Base-by-base conservation (phyloP, 1,284 basidiomycete genomes). In the Puccinia coronata region DNA sequence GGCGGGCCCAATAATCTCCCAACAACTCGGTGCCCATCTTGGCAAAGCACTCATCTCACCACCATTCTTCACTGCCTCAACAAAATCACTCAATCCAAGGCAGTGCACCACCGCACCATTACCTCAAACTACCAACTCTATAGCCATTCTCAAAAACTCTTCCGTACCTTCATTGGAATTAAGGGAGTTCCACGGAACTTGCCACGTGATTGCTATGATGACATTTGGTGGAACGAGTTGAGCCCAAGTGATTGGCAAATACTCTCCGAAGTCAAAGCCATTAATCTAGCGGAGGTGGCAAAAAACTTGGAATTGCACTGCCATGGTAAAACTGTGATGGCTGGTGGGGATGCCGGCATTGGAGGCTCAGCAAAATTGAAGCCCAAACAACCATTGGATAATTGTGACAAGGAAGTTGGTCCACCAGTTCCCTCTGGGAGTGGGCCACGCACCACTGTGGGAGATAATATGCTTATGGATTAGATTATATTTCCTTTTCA, bases 271-370 rank as follows among this genome's bases (percentile, higher is more conserved):
- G 31, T 28, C 6, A 2, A 12, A 2, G 16, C 34, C 8, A 39
- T 65, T 8, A 28, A 28, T 28, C 61, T 65, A 1, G 61, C 8
- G 1, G 31, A 65, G 11, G 34, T 65, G 6, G 61, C 61, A 2
- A 65, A 3, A 65, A 65, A 65, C 34, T 25, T 65, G 8, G 34
- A 65, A 65, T 39, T 16, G 16, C 61, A 65, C 61, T 65, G 61
- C 31, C 16, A 39, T 8, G 61, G 61, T 28, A 65, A 23, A 36
- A 65, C 61, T 16, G 25, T 65, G 25, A 65, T 28, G 34, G 6
- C 61, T 65, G 61, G 61, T 14, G 34, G 61, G 9, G n/a, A n/a
- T n/a, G n/a, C n/a, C n/a, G n/a, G n/a, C n/a, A n/a, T n/a, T n/a
- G n/a, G n/a, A n/a, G 34, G 61, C 9, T 65, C 61, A 65, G 16